Evolutionary conservation across 768 basidiomycete genomes (phyloP).

Genomic region (Tricholomella constricta): DNA sequence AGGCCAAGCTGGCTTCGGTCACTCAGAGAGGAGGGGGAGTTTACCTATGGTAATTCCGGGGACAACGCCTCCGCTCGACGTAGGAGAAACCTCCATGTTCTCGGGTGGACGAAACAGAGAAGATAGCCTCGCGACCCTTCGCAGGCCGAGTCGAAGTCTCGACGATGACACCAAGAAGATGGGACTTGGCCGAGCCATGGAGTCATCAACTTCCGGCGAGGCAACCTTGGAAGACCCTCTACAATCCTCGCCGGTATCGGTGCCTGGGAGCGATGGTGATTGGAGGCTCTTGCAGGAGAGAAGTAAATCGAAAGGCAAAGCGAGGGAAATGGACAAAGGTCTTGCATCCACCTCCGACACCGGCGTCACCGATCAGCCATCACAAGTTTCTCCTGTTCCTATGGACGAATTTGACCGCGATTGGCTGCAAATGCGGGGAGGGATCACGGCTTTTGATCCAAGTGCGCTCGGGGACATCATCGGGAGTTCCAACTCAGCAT

Average conservation of each 20-base stretch:
- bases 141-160: conserved; percentile 61
- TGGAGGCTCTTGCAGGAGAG: conserved; percentile 56
- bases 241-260: conserved; percentile 35
- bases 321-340: conserved; percentile 14
- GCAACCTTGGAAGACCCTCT: conserved; percentile 16
- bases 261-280: conserved; percentile 57
- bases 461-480: conserved; percentile 28
- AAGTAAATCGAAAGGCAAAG: conserved; percentile 29
- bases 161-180: conserved; percentile 42
- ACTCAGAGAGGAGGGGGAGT: conserved; percentile 49
- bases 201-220: neutral
- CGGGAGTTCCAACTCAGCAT: conserved; percentile 10
- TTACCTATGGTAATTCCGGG: conserved; percentile 63
- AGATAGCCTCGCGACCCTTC: conserved; percentile 57
- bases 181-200: conserved; percentile 5
- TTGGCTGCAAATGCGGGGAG: conserved; percentile 36
- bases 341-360: neutral
- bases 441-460: conserved; percentile 33
- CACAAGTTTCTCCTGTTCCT: conserved; percentile 1
- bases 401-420: conserved; percentile 48
- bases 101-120: conserved; percentile 49
- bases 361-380: neutral
- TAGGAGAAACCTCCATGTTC: conserved; percentile 17
- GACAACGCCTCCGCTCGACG: conserved; percentile 16
- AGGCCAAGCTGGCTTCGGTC: conserved; percentile 13